These are phyloP conservation scores for Hymenoscyphus salicellus DNA, from an alignment of 2,329 filamentous ascomycete genomes.

Conservation along the genomic window DNA sequence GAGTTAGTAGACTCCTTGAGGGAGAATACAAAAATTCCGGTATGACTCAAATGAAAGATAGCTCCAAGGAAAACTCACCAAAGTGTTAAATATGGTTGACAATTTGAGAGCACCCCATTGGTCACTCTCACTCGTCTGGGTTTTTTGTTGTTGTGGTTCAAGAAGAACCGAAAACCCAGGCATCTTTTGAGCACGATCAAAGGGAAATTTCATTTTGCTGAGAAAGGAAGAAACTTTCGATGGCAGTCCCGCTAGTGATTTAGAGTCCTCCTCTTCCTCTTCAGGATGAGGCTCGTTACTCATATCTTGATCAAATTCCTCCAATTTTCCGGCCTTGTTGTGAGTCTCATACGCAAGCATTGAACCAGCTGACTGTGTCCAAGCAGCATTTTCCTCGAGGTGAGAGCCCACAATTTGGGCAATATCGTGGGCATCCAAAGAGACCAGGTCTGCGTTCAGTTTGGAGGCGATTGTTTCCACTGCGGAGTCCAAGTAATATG, in stretches of 20 bases:
- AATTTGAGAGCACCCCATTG: constrained; percentile 63
- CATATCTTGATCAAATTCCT: constrained; percentile 47
- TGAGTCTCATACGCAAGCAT: constrained; percentile 56
- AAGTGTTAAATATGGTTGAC: constrained; percentile 53
- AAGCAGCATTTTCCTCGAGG: constrained; percentile 57
- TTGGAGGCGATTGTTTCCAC: constrained; percentile 61
- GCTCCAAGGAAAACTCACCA: constrained; percentile 34
- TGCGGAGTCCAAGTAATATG: constrained; percentile 55
- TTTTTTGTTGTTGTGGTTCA: neutral
- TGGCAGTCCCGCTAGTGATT: neutral
- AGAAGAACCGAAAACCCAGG: constrained; percentile 1
- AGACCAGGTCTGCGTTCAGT: constrained; percentile 63
- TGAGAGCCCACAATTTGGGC: constrained; percentile 68
- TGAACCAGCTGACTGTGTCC: constrained; percentile 47
- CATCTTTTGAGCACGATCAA: neutral
- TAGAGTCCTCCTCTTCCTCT: constrained; percentile 34
- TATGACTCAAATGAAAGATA: neutral
- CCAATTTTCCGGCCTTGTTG: constrained; percentile 52
- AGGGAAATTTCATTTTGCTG: constrained; percentile 23
- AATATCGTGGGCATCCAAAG: constrained; percentile 66
- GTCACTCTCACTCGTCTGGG: constrained; percentile 32
- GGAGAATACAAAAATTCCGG: neutral
- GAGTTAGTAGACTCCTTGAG: neutral
- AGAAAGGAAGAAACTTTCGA: neutral
- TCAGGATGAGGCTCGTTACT: constrained; percentile 41